Evolutionary conservation across 2,329 filamentous ascomycete genomes (phyloP).

Genomic region (Exophiala xenobiotica): DNA sequence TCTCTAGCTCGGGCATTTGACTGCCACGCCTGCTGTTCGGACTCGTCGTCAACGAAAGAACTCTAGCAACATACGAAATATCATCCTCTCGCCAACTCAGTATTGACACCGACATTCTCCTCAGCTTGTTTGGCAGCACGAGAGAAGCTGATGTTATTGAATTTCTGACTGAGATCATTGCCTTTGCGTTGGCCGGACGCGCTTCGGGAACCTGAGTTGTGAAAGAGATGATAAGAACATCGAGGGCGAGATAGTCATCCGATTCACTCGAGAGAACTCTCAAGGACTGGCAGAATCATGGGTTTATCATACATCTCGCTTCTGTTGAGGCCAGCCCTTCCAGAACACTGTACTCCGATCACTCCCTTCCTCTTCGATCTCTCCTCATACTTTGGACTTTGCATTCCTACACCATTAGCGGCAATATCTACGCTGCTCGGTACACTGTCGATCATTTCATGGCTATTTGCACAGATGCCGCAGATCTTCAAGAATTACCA

Average conservation of each 20-base stretch:
- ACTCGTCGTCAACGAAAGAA: not conserved
- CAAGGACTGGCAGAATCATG: slow-evolving; percentile 8
- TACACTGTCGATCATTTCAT: slow-evolving; percentile 62
- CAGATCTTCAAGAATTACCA: slow-evolving; percentile 69
- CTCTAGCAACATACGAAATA: not conserved
- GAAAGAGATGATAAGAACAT: slow-evolving; percentile 13
- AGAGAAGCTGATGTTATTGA: too few species aligned
- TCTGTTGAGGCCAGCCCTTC: slow-evolving; percentile 40
- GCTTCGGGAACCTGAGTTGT: not conserved
- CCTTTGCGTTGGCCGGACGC: too few species aligned
- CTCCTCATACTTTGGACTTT: slow-evolving; percentile 61
- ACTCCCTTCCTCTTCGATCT: slow-evolving; percentile 57
- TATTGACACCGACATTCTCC: not conserved
- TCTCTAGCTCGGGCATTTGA: not conserved
- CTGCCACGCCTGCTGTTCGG: not conserved
- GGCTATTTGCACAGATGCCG: slow-evolving; percentile 68
- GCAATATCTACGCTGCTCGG: slow-evolving; percentile 62
- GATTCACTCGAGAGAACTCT: not conserved
- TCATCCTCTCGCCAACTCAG: not conserved
- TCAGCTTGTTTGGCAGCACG: too few species aligned
- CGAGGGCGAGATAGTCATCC: not conserved
- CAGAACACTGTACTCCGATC: slow-evolving; percentile 60
- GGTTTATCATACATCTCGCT: slow-evolving; percentile 7
- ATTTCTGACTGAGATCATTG: too few species aligned
- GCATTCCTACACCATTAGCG: slow-evolving; percentile 63